Percentiles rank a stretch among this genome's conserved stretches.
phyloP scores from a whole-genome alignment of 495 filamentous ascomycete genomes.

The Penicillium turbatum region DNA sequence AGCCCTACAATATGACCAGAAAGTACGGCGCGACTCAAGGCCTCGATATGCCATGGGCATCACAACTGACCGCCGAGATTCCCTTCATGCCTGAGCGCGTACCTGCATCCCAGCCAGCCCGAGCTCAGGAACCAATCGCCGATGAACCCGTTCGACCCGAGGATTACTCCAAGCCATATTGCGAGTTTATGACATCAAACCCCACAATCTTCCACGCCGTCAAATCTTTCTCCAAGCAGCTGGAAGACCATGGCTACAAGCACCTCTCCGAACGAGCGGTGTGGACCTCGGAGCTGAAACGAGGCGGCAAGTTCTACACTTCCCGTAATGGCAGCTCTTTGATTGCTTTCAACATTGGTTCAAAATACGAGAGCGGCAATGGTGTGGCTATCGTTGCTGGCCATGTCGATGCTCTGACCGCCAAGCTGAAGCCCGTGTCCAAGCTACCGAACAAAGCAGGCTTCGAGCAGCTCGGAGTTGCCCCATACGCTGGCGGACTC shows the following conservation, averaged over 20 bases:
- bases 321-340: constrained; percentile 81
- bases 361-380: constrained; percentile 77
- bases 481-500: constrained; percentile 84
- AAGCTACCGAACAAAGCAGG: constrained; percentile 75
- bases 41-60: constrained; percentile 25
- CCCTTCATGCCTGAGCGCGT: neutral
- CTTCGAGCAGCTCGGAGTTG: constrained; percentile 85
- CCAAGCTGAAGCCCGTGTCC: constrained; percentile 83
- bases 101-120: constrained; percentile 12
- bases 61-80: constrained; percentile 21
- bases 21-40: constrained; percentile 15
- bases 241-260: constrained; percentile 66
- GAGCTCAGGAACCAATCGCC: constrained; percentile 13
- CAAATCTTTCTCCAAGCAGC: constrained; percentile 64
- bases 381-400: constrained; percentile 77
- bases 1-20: constrained; percentile 25
- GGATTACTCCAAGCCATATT: constrained; percentile 77
- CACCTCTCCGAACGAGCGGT: constrained; percentile 72
- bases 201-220: constrained; percentile 93
- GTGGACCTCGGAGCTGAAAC: constrained; percentile 71
- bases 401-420: constrained; percentile 88
- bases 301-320: constrained; percentile 83
- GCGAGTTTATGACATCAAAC: constrained; percentile 81
- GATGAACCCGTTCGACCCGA: constrained; percentile 37
- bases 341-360: constrained; percentile 83